Percentiles rank a stretch among this genome's conserved stretches.
Evolutionary conservation across 2,329 filamentous ascomycete species (phyloP).

Genomic region (Ophioceras dolichostomum): DNA sequence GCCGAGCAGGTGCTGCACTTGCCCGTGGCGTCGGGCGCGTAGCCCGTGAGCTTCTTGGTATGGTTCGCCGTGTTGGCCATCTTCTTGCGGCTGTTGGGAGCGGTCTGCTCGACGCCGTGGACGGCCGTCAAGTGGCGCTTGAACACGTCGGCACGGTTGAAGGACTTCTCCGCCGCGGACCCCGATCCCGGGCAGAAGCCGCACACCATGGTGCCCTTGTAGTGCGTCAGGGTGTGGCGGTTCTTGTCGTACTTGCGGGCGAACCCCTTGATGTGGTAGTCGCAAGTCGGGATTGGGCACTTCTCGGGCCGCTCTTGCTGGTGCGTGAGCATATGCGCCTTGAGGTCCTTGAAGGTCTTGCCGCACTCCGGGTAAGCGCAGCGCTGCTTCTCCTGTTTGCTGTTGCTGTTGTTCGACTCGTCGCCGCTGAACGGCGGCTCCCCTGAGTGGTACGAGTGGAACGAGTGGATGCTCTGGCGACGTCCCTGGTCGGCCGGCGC

Average conservation of each 20-base stretch:
- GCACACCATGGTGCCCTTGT: slow-evolving; percentile 96
- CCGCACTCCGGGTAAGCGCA: slow-evolving; percentile 80
- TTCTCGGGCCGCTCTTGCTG: slow-evolving; percentile 86
- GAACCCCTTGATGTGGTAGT: slow-evolving; percentile 87
- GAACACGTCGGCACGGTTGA: slow-evolving; percentile 92
- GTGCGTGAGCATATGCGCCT: slow-evolving; percentile 91
- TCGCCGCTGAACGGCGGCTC: slow-evolving; percentile 49
- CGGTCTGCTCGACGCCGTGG: slow-evolving; percentile 85
- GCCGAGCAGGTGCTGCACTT: slow-evolving; percentile 92
- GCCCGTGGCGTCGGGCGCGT: slow-evolving; percentile 69
- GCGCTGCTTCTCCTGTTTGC: slow-evolving; percentile 58
- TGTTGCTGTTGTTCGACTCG: slow-evolving; percentile 36
- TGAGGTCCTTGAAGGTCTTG: slow-evolving; percentile 78
- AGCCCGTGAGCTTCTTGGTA: slow-evolving; percentile 56
- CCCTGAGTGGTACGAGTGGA: slow-evolving; percentile 50
- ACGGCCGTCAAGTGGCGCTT: slow-evolving; percentile 86
- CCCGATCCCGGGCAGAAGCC: slow-evolving; percentile 87
- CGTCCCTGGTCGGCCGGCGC: slow-evolving; percentile 36
- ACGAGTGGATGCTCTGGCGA: slow-evolving; percentile 58
- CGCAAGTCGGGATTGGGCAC: slow-evolving; percentile 83
- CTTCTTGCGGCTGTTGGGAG: slow-evolving; percentile 82
- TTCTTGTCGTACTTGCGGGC: slow-evolving; percentile 96
- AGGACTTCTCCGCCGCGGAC: slow-evolving; percentile 83
- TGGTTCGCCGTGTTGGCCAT: slow-evolving; percentile 18
- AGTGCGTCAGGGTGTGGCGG: slow-evolving; percentile 84